These are phyloP conservation scores for Trichophyton schoenleinii DNA, from an alignment of 2,329 filamentous ascomycete species.

Conservation along the genomic window DNA sequence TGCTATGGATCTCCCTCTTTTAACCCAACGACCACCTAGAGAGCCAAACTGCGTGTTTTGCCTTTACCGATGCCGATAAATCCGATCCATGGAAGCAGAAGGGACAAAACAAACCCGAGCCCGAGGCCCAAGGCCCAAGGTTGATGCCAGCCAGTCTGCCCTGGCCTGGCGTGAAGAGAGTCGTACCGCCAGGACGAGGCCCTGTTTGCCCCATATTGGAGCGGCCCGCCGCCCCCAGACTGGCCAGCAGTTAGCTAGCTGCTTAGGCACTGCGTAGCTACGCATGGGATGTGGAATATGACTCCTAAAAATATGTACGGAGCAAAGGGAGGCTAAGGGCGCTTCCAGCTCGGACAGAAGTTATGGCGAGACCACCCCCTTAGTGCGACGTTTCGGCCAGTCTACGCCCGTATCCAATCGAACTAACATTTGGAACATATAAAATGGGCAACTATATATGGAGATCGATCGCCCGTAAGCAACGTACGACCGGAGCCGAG, in stretches of 20 bases:
- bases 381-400: not conserved
- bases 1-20: not conserved
- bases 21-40: not conserved
- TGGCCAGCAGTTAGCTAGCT: too few relatives aligned
- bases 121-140: not conserved
- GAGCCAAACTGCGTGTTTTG: not conserved
- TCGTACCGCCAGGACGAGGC: not conserved
- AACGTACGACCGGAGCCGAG: not conserved
- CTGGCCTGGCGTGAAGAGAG: not conserved
- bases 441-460: too few relatives aligned
- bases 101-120: not conserved
- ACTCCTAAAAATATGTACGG: too few relatives aligned
- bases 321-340: not conserved
- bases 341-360: not conserved
- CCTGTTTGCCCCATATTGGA: too few relatives aligned
- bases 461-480: too few relatives aligned
- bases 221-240: too few relatives aligned
- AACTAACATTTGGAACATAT: not conserved
- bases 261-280: too few relatives aligned
- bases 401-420: not conserved
- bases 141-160: too few relatives aligned
- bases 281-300: not conserved
- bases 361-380: not conserved
- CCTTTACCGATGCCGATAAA: not conserved
- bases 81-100: not conserved